These are phyloP conservation scores for Pythium apleroticum DNA, from an alignment of 352 stramenopile genomes.

Conservation along the genomic window DNA sequence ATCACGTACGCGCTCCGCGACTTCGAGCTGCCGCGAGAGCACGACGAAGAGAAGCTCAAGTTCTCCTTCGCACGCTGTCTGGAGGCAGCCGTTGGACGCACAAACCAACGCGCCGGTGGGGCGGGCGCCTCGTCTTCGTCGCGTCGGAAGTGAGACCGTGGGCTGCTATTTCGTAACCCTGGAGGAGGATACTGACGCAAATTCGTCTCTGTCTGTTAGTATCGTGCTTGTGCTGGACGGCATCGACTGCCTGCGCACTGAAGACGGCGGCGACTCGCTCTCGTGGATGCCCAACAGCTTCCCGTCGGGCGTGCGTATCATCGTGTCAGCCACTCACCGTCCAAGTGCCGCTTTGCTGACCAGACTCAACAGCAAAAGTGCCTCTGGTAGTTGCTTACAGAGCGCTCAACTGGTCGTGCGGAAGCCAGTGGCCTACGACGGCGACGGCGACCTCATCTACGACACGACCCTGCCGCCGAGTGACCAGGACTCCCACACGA, in stretches of 20 bases:
- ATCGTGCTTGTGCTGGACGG: constrained; percentile 81
- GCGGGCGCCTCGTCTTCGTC: constrained; percentile 39
- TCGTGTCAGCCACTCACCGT: constrained; percentile 63
- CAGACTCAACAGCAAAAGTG: constrained; percentile 25
- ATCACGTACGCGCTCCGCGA: constrained; percentile 67
- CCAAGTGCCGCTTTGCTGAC: not conserved
- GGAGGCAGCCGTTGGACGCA: constrained; percentile 58
- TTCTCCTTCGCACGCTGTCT: constrained; percentile 80
- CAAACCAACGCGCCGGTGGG: constrained; percentile 22
- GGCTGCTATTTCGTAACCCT: too few species aligned
- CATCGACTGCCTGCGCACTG: constrained; percentile 77
- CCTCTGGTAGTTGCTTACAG: constrained; percentile 20
- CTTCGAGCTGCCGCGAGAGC: constrained; percentile 75
- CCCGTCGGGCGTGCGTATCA: constrained; percentile 63
- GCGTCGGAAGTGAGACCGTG: constrained; percentile 10
- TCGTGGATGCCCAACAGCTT: constrained; percentile 83
- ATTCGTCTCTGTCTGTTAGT: constrained; percentile 23
- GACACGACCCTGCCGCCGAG: constrained; percentile 44
- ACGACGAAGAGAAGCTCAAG: constrained; percentile 87
- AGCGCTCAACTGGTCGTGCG: constrained; percentile 43
- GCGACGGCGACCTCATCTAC: constrained; percentile 70
- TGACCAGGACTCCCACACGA: constrained; percentile 63
- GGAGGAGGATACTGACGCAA: not conserved
- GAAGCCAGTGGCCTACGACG: constrained; percentile 60
- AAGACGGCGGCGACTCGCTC: constrained; percentile 80